A percentile compares a stretch with the other conserved stretches of the same genome.
Evolutionary conservation across 1,284 basidiomycete genomes (phyloP).

Genomic region (Mycena sp.): DNA sequence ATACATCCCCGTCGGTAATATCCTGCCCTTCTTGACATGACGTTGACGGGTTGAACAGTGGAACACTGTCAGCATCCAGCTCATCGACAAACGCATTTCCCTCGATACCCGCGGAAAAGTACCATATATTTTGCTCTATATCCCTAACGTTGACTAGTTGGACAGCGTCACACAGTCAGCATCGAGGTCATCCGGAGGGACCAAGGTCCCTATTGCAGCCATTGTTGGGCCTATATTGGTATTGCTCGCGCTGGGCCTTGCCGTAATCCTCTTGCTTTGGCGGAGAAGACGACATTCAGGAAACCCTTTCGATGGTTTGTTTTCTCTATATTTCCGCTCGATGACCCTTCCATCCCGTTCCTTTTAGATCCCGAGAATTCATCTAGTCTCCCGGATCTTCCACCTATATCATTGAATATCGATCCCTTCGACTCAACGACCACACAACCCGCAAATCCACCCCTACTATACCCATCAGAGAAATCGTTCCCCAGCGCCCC

Average conservation of each 20-base stretch:
- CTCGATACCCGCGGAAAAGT: too few species aligned
- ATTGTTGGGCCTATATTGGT: conserved; percentile 10
- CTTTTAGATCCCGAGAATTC: conserved; percentile 3
- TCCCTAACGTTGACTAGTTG: not conserved
- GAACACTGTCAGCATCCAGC: too few species aligned
- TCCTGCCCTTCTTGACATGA: too few species aligned
- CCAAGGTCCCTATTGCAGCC: not conserved
- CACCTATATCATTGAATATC: not conserved
- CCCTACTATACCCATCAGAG: not conserved
- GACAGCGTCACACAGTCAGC: not conserved
- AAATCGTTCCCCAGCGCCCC: not conserved
- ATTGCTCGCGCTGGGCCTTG: not conserved
- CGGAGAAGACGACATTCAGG: not conserved
- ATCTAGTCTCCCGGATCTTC: not conserved
- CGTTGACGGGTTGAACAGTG: too few species aligned
- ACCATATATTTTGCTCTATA: too few species aligned
- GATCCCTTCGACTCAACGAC: not conserved
- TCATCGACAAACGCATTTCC: too few species aligned
- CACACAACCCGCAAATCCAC: too few species aligned
- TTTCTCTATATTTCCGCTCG: not conserved
- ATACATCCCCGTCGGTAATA: too few species aligned
- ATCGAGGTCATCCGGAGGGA: not conserved
- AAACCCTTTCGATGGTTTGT: conserved; percentile 4
- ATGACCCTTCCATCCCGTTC: not conserved
- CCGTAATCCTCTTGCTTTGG: conserved; percentile 4